Evolutionary conservation across 768 basidiomycete species (phyloP).

Genomic region (Lentinula detonsa): DNA sequence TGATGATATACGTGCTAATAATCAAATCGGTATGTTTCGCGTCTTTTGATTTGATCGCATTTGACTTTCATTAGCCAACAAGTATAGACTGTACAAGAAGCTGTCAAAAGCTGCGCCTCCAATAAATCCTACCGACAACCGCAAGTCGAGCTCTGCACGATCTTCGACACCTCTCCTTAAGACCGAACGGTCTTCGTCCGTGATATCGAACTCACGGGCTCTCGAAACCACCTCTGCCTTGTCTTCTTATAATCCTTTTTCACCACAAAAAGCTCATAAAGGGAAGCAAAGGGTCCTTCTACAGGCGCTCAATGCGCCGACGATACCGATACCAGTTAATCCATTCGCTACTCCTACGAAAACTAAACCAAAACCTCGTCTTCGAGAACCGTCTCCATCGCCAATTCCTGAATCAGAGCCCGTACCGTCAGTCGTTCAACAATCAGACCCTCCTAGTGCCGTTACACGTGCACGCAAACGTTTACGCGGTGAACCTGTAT

Average conservation of each 20-base stretch:
- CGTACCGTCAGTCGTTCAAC: conserved; percentile 14
- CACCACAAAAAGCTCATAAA: conserved; percentile 67
- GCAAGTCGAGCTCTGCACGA: conserved; percentile 26
- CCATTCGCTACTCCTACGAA: conserved; percentile 40
- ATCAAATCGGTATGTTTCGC: conserved; percentile 50
- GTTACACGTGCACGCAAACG: conserved; percentile 73
- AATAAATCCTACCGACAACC: conserved; percentile 7
- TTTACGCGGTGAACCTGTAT: conserved; percentile 76
- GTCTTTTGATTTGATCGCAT: conserved; percentile 8
- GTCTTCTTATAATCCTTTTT: conserved; percentile 69
- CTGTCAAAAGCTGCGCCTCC: conserved; percentile 43
- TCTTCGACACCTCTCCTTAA: conserved; percentile 12
- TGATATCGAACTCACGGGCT: conserved; percentile 43
- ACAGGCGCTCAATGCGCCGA: conserved; percentile 14
- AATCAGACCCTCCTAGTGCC: conserved; percentile 32
- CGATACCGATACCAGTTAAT: conserved; percentile 23
- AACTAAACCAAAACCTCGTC: conserved; percentile 20
- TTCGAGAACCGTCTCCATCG: conserved; percentile 26
- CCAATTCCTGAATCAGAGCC: conserved; percentile 22
- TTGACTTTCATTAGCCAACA: conserved; percentile 46
- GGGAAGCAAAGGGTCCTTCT: conserved; percentile 30
- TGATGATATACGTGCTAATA: conserved; percentile 63
- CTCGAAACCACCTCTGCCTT: conserved; percentile 47
- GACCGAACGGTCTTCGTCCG: conserved; percentile 23
- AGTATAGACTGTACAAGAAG: conserved; percentile 79